Percentiles rank a stretch among this genome's conserved stretches.
phyloP scores from a whole-genome alignment of 352 stramenopile genomes.

The Globisporangium abappressorium region DNA sequence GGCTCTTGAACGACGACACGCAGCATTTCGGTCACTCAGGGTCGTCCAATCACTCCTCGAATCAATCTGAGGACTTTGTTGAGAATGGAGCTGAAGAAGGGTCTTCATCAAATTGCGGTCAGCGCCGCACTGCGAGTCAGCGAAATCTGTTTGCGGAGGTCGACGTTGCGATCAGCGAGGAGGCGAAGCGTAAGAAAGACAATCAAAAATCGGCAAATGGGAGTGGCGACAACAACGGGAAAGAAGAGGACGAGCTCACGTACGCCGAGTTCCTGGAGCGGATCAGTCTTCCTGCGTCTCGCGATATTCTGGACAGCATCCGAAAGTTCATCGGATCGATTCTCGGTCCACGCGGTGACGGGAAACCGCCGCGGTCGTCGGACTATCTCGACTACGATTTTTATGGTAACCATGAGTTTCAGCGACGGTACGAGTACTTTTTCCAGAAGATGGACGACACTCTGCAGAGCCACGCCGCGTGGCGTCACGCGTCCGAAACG shows the following conservation, averaged over 20 bases:
- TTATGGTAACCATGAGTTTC: slow-evolving; percentile 71
- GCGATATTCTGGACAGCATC: slow-evolving; percentile 71
- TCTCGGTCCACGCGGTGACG: slow-evolving; percentile 71
- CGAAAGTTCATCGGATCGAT: slow-evolving; percentile 77
- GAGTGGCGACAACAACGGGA: slow-evolving; percentile 14
- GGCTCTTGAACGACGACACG: slow-evolving; percentile 45
- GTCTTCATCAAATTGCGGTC: slow-evolving; percentile 9
- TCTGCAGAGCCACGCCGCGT: slow-evolving; percentile 51
- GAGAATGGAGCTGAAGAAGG: slow-evolving; percentile 10
- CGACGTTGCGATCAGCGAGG: slow-evolving; percentile 25
- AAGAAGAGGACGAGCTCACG: slow-evolving; percentile 49
- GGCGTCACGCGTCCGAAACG: slow-evolving; percentile 60
- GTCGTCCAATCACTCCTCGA: not conserved
- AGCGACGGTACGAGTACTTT: slow-evolving; percentile 61
- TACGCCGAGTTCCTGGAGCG: slow-evolving; percentile 80
- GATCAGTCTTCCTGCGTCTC: slow-evolving; percentile 64
- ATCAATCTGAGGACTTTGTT: slow-evolving; percentile 16
- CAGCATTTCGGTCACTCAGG: not conserved
- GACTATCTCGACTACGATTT: slow-evolving; percentile 84
- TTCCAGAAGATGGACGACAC: slow-evolving; percentile 71
- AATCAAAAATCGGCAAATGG: slow-evolving; percentile 21
- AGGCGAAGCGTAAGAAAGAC: slow-evolving; percentile 29
- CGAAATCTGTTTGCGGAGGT: slow-evolving; percentile 62
- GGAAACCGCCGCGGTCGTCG: slow-evolving; percentile 51
- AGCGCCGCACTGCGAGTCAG: slow-evolving; percentile 27